Conservation (phyloP, 345 rosid species). For the Punica granatum region DNA sequence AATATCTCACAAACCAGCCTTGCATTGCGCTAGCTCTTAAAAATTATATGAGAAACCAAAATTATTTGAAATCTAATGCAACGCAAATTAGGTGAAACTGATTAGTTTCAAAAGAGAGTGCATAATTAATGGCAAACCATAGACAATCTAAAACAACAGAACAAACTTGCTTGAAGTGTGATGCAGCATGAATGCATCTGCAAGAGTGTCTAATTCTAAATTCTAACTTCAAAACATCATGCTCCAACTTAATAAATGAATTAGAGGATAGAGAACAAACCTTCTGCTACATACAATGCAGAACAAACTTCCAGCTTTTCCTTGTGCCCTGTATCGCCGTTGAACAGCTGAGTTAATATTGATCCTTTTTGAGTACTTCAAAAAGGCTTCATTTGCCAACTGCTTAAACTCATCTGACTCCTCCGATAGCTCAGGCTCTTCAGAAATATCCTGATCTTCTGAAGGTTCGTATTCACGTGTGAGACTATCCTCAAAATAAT, state of each 20-base stretch:
- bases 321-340: constrained; percentile 61
- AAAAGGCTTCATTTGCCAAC: constrained; percentile 45
- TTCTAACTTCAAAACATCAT: too few relatives aligned
- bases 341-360: constrained; percentile 35
- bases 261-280: constrained; percentile 41
- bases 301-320: constrained; percentile 65
- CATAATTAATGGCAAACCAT: neutral
- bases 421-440: constrained; percentile 32
- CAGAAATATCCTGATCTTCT: constrained; percentile 23
- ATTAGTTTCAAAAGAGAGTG: neutral
- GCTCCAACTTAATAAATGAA: constrained; percentile 12
- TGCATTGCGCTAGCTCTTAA: neutral
- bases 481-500: constrained; percentile 23
- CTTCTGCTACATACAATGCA: constrained; percentile 66
- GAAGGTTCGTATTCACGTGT: constrained; percentile 27
- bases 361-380: constrained; percentile 40
- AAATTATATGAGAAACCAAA: neutral
- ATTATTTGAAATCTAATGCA: neutral
- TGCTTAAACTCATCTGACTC: constrained; percentile 53
- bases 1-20: too few relatives aligned
- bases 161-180: neutral
- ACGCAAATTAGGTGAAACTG: neutral
- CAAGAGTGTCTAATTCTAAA: neutral
- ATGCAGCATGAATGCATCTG: neutral
- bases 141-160: too few relatives aligned